Percentiles rank a stretch among this genome's conserved stretches.
Evolutionary conservation across 441 rosid species (phyloP).

Genomic region (Macaranga tanarius): DNA sequence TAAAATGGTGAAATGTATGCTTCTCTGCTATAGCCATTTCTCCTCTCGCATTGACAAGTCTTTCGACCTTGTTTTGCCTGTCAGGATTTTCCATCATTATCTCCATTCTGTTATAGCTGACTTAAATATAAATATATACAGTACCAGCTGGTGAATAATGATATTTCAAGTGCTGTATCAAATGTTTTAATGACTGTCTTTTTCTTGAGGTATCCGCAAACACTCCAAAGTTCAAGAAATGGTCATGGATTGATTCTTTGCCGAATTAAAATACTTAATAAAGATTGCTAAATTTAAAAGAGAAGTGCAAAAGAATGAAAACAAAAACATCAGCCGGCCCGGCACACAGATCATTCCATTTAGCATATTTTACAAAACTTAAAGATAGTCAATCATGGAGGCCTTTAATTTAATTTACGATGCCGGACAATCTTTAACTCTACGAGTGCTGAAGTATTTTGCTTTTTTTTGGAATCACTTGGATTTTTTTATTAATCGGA

Average conservation of each 20-base stretch:
- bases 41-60: background rate
- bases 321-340: background rate
- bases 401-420: no score
- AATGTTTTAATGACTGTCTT: background rate
- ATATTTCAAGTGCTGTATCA: background rate
- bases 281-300: background rate
- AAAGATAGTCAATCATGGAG: no score
- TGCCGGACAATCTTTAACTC: no score
- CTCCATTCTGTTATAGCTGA: no score
- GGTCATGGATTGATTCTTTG: conserved; percentile 2
- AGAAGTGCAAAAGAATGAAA: background rate
- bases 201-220: background rate
- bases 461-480: no score
- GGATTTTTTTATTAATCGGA: no score
- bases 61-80: background rate
- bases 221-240: background rate
- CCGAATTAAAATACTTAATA: background rate
- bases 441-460: no score
- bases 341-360: background rate
- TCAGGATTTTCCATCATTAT: background rate
- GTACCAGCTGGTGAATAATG: background rate
- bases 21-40: conserved; percentile 21
- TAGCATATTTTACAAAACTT: no score
- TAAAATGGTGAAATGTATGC: conserved; percentile 36
- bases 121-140: no score